A percentile compares a stretch with the other conserved stretches of the same genome.
These are phyloP conservation scores for Fusarium longipes DNA, from an alignment of 2,329 filamentous ascomycete genomes.

Conservation along the genomic window DNA sequence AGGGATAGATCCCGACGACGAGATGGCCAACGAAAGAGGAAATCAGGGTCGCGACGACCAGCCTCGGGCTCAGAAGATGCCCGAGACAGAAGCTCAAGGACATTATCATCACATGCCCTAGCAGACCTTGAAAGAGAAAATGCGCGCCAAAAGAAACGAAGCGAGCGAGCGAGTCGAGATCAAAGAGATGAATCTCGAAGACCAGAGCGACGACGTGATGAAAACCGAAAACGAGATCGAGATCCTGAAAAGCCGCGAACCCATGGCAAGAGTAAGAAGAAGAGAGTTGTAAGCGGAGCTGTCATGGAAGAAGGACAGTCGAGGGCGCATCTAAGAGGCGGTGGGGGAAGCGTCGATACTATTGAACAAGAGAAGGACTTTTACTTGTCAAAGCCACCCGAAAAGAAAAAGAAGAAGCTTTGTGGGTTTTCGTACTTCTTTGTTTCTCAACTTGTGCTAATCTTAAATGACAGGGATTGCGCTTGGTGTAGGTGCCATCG, in stretches of 20 bases:
- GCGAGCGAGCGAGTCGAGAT: slow-evolving; percentile 30
- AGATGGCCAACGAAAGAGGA: slow-evolving; percentile 53
- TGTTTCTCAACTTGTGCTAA: slow-evolving; percentile 28
- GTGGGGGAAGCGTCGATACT: slow-evolving; percentile 56
- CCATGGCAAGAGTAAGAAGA: slow-evolving; percentile 60
- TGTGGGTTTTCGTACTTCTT: slow-evolving; percentile 57
- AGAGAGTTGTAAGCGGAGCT: slow-evolving; percentile 75
- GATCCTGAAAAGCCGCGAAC: slow-evolving; percentile 49
- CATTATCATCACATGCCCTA: slow-evolving; percentile 66
- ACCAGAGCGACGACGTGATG: slow-evolving; percentile 39
- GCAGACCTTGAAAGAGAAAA: slow-evolving; percentile 74
- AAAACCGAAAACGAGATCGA: slow-evolving; percentile 38
- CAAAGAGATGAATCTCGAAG: slow-evolving; percentile 50
- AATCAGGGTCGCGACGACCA: slow-evolving; percentile 48
- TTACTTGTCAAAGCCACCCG: slow-evolving; percentile 56
- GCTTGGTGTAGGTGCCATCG: slow-evolving; percentile 62
- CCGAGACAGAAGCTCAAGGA: slow-evolving; percentile 44
- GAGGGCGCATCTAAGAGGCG: slow-evolving; percentile 56
- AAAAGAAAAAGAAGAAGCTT: slow-evolving; percentile 69
- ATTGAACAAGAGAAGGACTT: slow-evolving; percentile 60
- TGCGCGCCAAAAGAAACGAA: slow-evolving; percentile 56
- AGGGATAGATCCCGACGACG: slow-evolving; percentile 40
- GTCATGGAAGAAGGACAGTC: slow-evolving; percentile 74
- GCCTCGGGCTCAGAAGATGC: slow-evolving; percentile 51
- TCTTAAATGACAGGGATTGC: slow-evolving; percentile 62